Evolutionary conservation across 208 protist species (phyloP).

Genomic region (Acanthamoeba triangularis): DNA sequence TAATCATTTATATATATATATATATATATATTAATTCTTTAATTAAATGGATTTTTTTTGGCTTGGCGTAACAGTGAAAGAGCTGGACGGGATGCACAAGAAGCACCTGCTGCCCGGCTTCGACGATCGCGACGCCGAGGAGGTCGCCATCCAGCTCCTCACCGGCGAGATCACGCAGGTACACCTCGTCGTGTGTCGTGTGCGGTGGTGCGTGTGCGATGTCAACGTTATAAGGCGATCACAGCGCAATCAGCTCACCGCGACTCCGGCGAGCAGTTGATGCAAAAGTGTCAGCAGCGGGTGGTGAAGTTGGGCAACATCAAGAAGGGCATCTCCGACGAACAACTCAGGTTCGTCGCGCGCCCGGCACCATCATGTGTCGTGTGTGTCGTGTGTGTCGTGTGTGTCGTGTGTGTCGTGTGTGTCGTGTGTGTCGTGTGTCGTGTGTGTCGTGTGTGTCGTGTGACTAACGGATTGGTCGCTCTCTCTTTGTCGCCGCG

Average conservation of each 20-base stretch:
- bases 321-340: slow-evolving; percentile 45
- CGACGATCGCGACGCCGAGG: slow-evolving; percentile 78
- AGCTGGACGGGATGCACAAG: slow-evolving; percentile 71
- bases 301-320: slow-evolving; percentile 66
- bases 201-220: background rate
- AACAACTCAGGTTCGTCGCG: background rate
- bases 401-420: background rate
- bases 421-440: background rate
- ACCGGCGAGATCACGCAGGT: slow-evolving; percentile 68
- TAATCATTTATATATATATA: background rate
- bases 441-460: background rate
- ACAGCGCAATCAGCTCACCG: background rate
- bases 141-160: slow-evolving; percentile 48
- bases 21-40: background rate
- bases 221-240: background rate
- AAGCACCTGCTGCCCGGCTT: slow-evolving; percentile 79
- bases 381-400: background rate
- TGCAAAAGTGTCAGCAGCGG: slow-evolving; percentile 65
- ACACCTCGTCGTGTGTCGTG: background rate
- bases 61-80: slow-evolving; percentile 22
- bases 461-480: too few species aligned
- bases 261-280: background rate
- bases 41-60: background rate
- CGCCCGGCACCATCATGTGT: background rate
- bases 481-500: too few species aligned